These are phyloP conservation scores for Rhodotorula sp. DNA, from an alignment of 1,284 basidiomycete genomes.

Conservation along the genomic window DNA sequence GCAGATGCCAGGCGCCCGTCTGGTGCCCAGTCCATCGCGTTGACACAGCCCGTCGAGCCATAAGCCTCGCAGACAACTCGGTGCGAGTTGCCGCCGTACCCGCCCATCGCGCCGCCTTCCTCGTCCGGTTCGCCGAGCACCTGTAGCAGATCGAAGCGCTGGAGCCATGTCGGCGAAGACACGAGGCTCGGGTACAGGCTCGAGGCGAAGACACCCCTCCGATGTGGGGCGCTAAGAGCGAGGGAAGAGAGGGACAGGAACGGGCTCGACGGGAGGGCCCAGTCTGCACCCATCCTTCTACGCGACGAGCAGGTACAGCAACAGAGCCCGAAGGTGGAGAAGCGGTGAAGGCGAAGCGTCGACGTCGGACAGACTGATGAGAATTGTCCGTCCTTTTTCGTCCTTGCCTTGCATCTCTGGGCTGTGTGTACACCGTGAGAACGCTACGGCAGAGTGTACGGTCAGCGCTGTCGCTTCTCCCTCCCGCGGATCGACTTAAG, in stretches of 20 bases:
- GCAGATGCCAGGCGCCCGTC: slow-evolving; percentile 32
- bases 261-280: background rate
- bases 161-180: slow-evolving; percentile 2
- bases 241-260: slow-evolving; percentile 8
- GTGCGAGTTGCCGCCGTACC: background rate
- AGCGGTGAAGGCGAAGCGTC: too few relatives aligned
- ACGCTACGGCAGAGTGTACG: too few relatives aligned
- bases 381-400: too few relatives aligned
- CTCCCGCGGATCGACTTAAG: too few relatives aligned
- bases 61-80: slow-evolving; percentile 12
- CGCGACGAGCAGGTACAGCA: too few relatives aligned
- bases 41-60: slow-evolving; percentile 29
- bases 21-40: slow-evolving; percentile 39
- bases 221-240: slow-evolving; percentile 7
- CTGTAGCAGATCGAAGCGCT: slow-evolving; percentile 9
- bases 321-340: too few relatives aligned
- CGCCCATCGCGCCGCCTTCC: background rate
- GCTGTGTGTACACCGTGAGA: too few relatives aligned
- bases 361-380: too few relatives aligned
- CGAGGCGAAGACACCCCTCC: background rate
- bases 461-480: too few relatives aligned
- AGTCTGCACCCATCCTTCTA: background rate
- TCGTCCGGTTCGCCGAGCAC: slow-evolving; percentile 7
- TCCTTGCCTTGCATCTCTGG: too few relatives aligned
- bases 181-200: background rate